Evolutionary conservation across 2,329 filamentous ascomycete species (phyloP).

Genomic region (Fusarium denticulatum): DNA sequence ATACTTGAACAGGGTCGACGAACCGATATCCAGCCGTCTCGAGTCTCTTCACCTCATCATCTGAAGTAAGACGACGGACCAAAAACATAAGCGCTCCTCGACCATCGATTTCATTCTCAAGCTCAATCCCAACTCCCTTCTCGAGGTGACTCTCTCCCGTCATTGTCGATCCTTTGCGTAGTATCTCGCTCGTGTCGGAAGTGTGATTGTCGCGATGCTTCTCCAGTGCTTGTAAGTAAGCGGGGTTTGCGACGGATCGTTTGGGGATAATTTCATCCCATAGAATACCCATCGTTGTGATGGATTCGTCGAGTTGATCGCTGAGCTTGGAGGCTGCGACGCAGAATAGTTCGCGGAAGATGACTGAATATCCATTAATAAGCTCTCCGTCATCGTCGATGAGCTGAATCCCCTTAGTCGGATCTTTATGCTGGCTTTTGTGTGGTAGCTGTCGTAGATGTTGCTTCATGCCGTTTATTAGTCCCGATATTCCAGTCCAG

Average conservation of each 20-base stretch:
- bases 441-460: slow-evolving; percentile 67
- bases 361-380: slow-evolving; percentile 75
- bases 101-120: slow-evolving; percentile 57
- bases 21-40: slow-evolving; percentile 80
- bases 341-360: slow-evolving; percentile 87
- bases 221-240: slow-evolving; percentile 21
- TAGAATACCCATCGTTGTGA: slow-evolving; percentile 73
- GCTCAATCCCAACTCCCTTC: slow-evolving; percentile 48
- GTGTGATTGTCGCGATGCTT: not conserved
- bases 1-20: slow-evolving; percentile 73
- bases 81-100: slow-evolving; percentile 85
- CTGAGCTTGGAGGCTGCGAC: slow-evolving; percentile 79
- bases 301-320: slow-evolving; percentile 67
- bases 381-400: slow-evolving; percentile 64
- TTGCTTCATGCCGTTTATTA: slow-evolving; percentile 76
- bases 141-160: slow-evolving; percentile 48
- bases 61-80: slow-evolving; percentile 69
- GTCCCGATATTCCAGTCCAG: slow-evolving; percentile 74
- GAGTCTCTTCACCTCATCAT: slow-evolving; percentile 69
- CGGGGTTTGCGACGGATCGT: slow-evolving; percentile 51
- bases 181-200: not conserved
- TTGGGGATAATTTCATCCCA: slow-evolving; percentile 82
- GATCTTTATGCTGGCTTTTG: slow-evolving; percentile 24
- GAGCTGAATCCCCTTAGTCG: slow-evolving; percentile 51
- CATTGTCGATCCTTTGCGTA: slow-evolving; percentile 17